These are phyloP conservation scores for Sporisorium reilianum DNA, from an alignment of 1,284 basidiomycete genomes.

Conservation along the genomic window DNA sequence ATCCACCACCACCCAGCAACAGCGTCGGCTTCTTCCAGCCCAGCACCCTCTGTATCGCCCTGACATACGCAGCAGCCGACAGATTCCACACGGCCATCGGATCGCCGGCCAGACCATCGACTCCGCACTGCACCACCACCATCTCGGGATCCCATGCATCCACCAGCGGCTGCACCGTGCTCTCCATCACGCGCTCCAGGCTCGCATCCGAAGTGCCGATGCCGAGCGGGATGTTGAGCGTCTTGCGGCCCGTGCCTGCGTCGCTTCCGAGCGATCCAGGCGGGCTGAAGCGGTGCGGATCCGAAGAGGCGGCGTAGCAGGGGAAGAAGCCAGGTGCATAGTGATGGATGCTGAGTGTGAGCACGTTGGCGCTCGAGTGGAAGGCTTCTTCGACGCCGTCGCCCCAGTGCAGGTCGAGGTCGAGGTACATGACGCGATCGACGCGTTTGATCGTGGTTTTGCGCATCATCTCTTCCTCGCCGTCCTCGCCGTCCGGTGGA, in stretches of 20 bases:
- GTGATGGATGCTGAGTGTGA: conserved; percentile 86
- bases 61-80: conserved; percentile 72
- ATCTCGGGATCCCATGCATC: conserved; percentile 80
- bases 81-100: conserved; percentile 79
- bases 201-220: conserved; percentile 29
- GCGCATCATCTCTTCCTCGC: conserved; percentile 8
- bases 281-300: conserved; percentile 33
- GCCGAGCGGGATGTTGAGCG: conserved; percentile 47
- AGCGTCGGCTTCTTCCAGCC: conserved; percentile 43
- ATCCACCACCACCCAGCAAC: conserved; percentile 54
- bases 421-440: conserved; percentile 76
- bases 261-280: conserved; percentile 38
- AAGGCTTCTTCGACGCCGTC: conserved; percentile 78
- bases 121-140: conserved; percentile 85
- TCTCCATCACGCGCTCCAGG: conserved; percentile 26
- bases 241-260: conserved; percentile 16
- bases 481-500: neutral
- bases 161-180: conserved; percentile 73
- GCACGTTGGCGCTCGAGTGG: conserved; percentile 69
- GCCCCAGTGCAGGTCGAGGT: conserved; percentile 90
- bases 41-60: conserved; percentile 29
- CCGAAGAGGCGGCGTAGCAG: conserved; percentile 52
- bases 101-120: conserved; percentile 86
- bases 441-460: conserved; percentile 42
- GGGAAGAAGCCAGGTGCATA: conserved; percentile 86